A percentile compares a stretch with the other conserved stretches of the same genome.
Conservation (phyloP, 306 rosid species). For the Begonia masoniana region DNA sequence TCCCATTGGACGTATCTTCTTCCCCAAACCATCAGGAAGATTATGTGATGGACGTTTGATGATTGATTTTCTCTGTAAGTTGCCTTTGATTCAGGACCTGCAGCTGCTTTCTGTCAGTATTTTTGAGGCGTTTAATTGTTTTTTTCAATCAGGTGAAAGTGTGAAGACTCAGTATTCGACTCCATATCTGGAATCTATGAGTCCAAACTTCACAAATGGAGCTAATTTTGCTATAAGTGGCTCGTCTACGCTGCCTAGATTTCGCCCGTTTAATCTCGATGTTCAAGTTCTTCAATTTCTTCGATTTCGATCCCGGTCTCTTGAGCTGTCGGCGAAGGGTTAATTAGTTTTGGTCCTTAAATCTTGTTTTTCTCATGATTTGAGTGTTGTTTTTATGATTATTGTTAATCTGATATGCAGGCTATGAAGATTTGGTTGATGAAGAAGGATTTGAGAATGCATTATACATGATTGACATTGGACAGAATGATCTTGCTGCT, state of each 20-base stretch:
- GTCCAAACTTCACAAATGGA: constrained; percentile 18
- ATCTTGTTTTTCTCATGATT: background rate
- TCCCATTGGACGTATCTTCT: constrained; percentile 16
- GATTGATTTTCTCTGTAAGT: constrained; percentile 23
- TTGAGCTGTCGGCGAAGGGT: constrained; percentile 11
- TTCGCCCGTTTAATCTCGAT: constrained; percentile 12
- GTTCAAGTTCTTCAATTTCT: constrained; percentile 20
- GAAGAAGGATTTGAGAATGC: constrained; percentile 16
- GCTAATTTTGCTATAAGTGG: constrained; percentile 20
- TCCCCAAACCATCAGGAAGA: constrained; percentile 13
- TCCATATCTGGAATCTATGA: constrained; percentile 13
- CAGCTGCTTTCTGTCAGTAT: background rate
- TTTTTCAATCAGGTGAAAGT: constrained; percentile 10
- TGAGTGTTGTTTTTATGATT: background rate
- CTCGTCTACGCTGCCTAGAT: constrained; percentile 9
- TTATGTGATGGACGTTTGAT: constrained; percentile 20
- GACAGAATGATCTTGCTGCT: constrained; percentile 23
- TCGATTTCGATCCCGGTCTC: constrained; percentile 14
- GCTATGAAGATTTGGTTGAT: constrained; percentile 11
- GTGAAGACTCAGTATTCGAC: constrained; percentile 4
- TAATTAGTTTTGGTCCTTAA: background rate
- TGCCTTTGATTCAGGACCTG: background rate
- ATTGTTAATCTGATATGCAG: background rate
- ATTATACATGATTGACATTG: constrained; percentile 16
- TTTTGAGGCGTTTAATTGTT: background rate